Conservation (phyloP, 2,329 filamentous ascomycete genomes). For the Paraphoma chrysanthemicola region DNA sequence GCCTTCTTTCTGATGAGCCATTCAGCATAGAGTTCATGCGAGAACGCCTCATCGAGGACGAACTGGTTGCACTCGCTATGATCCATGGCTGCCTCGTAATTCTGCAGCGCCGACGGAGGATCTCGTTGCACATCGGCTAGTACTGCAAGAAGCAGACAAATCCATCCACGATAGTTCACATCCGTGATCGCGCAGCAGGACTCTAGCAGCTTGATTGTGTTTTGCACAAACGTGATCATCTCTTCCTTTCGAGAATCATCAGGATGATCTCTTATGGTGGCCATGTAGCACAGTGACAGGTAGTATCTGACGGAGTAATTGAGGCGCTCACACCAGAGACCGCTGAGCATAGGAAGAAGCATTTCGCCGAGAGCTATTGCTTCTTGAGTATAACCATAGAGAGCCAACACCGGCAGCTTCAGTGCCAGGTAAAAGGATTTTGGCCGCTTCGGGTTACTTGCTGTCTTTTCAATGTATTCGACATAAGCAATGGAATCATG, state of each 20-base stretch:
- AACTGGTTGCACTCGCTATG: constrained; percentile 73
- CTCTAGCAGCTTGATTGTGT: constrained; percentile 67
- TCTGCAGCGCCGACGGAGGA: constrained; percentile 61
- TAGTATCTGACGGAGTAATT: constrained; percentile 53
- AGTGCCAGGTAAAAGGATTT: constrained; percentile 71
- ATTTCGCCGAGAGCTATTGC: constrained; percentile 52
- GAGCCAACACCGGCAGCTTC: constrained; percentile 50
- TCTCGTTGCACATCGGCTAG: constrained; percentile 67
- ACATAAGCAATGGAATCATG: constrained; percentile 67
- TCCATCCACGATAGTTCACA: constrained; percentile 76
- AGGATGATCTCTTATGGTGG: constrained; percentile 47
- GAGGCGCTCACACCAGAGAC: constrained; percentile 53
- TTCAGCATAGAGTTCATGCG: constrained; percentile 76
- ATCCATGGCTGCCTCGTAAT: constrained; percentile 75
- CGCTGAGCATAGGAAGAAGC: constrained; percentile 50
- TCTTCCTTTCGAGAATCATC: constrained; percentile 50
- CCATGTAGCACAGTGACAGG: constrained; percentile 51
- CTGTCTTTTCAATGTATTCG: constrained; percentile 55
- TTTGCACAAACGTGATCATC: constrained; percentile 61
- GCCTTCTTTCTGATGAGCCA: constrained; percentile 71
- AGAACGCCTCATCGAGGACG: constrained; percentile 73
- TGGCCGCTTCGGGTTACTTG: constrained; percentile 68
- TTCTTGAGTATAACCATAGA: constrained; percentile 53
- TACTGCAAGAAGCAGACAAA: constrained; percentile 72
- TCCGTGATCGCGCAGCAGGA: constrained; percentile 69